Evolutionary conservation across 1,284 basidiomycete species (phyloP).

Genomic region (Malassezia equina): DNA sequence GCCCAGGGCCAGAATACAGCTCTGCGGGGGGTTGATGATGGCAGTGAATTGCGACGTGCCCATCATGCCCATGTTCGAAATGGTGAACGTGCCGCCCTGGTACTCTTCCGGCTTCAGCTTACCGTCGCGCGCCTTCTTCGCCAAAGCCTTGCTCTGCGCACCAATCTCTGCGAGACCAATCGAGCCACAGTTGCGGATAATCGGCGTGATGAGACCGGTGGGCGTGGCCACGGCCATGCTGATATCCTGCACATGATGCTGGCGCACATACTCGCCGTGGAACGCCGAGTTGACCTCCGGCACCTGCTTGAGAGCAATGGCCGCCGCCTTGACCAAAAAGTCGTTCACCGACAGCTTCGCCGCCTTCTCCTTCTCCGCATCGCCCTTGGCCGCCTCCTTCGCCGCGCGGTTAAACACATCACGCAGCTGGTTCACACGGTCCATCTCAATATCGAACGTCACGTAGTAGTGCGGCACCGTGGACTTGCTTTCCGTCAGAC

Average conservation of each 20-base stretch:
- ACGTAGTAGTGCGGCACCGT: conserved; percentile 95
- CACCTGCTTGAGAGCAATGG: conserved; percentile 81
- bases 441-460: conserved; percentile 92
- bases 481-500: conserved; percentile 85
- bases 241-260: conserved; percentile 96
- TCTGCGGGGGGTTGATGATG: conserved; percentile 98
- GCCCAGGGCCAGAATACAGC: conserved; percentile 92
- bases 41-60: conserved; percentile 85
- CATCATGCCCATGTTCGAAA: conserved; percentile 98
- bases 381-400: conserved; percentile 33
- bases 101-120: conserved; percentile 93
- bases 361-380: conserved; percentile 61
- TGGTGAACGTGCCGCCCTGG: conserved; percentile 94
- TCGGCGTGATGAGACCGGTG: conserved; percentile 91
- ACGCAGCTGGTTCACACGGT: conserved; percentile 83
- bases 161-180: conserved; percentile 90
- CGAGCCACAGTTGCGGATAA: conserved; percentile 80
- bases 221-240: conserved; percentile 94
- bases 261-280: conserved; percentile 88
- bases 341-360: conserved; percentile 91
- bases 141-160: conserved; percentile 78
- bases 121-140: conserved; percentile 87
- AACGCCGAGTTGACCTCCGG: conserved; percentile 97
- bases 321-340: conserved; percentile 91
- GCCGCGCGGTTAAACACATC: conserved; percentile 77